Base-by-base conservation (phyloP, 2,329 filamentous ascomycete species). In the Amylocarpus encephaloides region DNA sequence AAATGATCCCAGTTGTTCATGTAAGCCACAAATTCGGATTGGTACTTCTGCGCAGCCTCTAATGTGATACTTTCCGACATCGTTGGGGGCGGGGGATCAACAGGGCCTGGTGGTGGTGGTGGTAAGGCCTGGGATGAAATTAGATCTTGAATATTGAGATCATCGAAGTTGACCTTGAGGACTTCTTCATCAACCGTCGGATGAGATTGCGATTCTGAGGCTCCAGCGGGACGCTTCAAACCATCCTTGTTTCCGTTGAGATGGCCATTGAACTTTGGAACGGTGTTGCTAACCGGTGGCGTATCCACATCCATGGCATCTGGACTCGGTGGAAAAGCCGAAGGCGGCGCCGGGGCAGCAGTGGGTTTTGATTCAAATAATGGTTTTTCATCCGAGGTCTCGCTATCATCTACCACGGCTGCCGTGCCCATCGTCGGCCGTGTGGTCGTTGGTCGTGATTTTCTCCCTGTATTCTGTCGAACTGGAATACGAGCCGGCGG, bases 251-350 rank as follows among this genome's bases (percentile, higher is more conserved):
- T 67, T 52, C 82, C 70, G n/a, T 66, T 76, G 5, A 74, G 70
- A n/a, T 70, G 66, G 52, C 80, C 78, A 79, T 15, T 78, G 77
- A 13, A 68, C 68, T 4, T 51, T 72, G 72, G 30, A 61, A 62
- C 32, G 9, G 54, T 51, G 16, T 66, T 62, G 12, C 61, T 56
- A 9, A 51, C 56, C 43, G 60, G 46, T 43, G 79, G 77, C 4
- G 76, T 73, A 59, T 85, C 81, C 45, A 85, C 82, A 55, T 85
- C 81, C 81, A 85, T 85, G 12, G 80, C 78, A 50, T 75, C 78
- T 2, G 79, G 76, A 54, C 75, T 80, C 29, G 45, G 38, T 16
- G 41, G 19, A 16, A 47, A 41, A 34, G 34, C 34, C 13, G 26
- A 30, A 12, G 33, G 33, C 18, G 36, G 41, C 29, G 43, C 10